Evolutionary conservation across 2,329 filamentous ascomycete species (phyloP), one percentile per base, ranked within the genome.

Genomic region (Huntiella decipiens): DNA sequence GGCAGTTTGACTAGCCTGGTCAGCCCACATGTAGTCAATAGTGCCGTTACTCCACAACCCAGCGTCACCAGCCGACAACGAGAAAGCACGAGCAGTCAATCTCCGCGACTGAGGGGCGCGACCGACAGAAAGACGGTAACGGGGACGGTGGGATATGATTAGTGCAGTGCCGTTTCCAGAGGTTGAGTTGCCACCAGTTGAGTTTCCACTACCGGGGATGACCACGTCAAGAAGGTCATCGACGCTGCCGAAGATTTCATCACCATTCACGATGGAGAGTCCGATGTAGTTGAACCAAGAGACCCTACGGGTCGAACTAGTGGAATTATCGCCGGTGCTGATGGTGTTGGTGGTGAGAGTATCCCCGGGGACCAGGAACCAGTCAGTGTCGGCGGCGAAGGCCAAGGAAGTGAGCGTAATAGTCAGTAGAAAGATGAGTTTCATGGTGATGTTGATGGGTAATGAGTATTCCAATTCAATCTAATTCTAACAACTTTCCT

Each of bases 261-360:
- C 49, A 22, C 43, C 43, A n/a, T 51, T 42, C n/a, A 51, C 49
- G 16, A 51, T 44, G 35, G 46, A 43, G 12, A 33, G 34, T 28
- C 38, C 46, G 13, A 39, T 5, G 10, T 40, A 43, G 13, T 39
- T 28, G 10, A 49, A 48, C 28, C 45, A 51, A 5, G 49, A 37
- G 19, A 49, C 43, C 8, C 39, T 38, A 35, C 43, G 46, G 33
- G 15, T 22, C 15, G 4, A 39, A 31, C 37, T 12, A 12, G 46
- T 36, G n/a, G 4, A 5, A 8, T 11, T 36, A n/a, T n/a, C 5
- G 10, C 17, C 11, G 10, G 7, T 35, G 1, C 19, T 32, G 13
- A 48, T 48, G 17, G 38, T 45, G 17, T 16, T 34, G 12, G 43
- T 45, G 4, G 16, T 17, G 11, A 38, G 34, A 10, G 37, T 38